These are phyloP conservation scores for Epichloe sp. DNA, from an alignment of 2,329 filamentous ascomycete genomes.

Conservation along the genomic window DNA sequence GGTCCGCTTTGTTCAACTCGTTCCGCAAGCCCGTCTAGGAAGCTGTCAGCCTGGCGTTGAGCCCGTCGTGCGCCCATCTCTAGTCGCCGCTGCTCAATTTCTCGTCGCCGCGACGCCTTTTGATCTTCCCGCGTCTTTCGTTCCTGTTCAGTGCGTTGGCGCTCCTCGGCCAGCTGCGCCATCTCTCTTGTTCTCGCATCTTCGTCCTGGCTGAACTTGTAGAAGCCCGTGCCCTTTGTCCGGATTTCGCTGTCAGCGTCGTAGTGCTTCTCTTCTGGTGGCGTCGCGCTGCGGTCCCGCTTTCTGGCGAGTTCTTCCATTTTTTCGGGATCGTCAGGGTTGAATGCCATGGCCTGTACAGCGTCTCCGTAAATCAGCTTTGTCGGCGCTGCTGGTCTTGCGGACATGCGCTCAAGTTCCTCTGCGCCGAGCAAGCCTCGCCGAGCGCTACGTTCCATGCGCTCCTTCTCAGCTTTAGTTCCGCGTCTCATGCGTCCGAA, in stretches of 20 bases:
- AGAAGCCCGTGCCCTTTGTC: slow-evolving; percentile 83
- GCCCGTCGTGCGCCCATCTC: slow-evolving; percentile 48
- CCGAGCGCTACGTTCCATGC: slow-evolving; percentile 40
- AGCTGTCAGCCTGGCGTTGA: slow-evolving; percentile 58
- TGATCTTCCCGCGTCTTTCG: slow-evolving; percentile 42
- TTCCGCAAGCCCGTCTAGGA: slow-evolving; percentile 45
- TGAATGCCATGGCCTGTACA: slow-evolving; percentile 74
- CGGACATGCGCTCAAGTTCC: slow-evolving; percentile 56
- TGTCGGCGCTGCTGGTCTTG: slow-evolving; percentile 50
- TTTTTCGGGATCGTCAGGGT: slow-evolving; percentile 52
- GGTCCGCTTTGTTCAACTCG: background rate
- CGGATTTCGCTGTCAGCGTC: slow-evolving; percentile 73
- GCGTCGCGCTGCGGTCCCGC: slow-evolving; percentile 67
- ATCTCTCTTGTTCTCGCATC: slow-evolving; percentile 57
- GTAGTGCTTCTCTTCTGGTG: slow-evolving; percentile 72
- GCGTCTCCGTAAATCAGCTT: slow-evolving; percentile 75
- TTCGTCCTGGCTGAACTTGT: slow-evolving; percentile 71
- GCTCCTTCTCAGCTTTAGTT: slow-evolving; percentile 54
- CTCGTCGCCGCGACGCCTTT: slow-evolving; percentile 42
- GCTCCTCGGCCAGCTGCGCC: slow-evolving; percentile 54
- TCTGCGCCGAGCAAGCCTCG: slow-evolving; percentile 41
- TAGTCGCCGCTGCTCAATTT: slow-evolving; percentile 51
- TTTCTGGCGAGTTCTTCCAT: slow-evolving; percentile 71
- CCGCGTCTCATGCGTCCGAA: slow-evolving; percentile 72
- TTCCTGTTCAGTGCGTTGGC: slow-evolving; percentile 53